Evolutionary conservation across 805 yeast species (phyloP), one percentile per base, ranked within the genome.

Genomic region (Ogataea degrootiae): DNA sequence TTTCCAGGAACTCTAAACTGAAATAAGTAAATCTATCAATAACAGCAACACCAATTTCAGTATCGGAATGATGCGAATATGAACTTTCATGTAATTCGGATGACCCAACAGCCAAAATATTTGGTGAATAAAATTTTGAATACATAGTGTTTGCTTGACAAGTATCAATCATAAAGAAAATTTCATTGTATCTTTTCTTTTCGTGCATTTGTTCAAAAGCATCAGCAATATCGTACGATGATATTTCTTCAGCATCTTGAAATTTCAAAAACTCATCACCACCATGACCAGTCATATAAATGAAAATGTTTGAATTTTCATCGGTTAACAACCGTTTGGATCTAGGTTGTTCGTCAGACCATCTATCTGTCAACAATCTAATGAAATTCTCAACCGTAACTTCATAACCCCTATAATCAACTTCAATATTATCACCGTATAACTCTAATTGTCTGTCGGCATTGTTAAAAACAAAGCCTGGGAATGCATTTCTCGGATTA

Each of bases 91-190:
- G 96, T 7, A 88, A 53, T 54, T 77, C 85, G 9, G 96, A 86
- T 1, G 97, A 89, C 0, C 99, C 99, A 34, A 92, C 95, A 1
- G 97, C 88, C 44, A 94, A 68, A 41, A 94, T 80, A 63, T 94
- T 90, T 34, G 99, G 98, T 9, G 96, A 85, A 63, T 89, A 90
- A 61, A 92, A 82, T 60, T 85, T 80, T 48, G 95, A 84, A 69
- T 86, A 94, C 99, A 94, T 92, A 15, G 99, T 89, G 68, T 92
- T 94, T 23, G 99, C 99, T 72, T 94, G 99, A 63, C 99, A 94
- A 0, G 99, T 94, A 66, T 94, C 99, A 54, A 94, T 86, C 98
- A 94, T 94, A 69, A 94, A 94, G 62, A 94, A 82, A 34, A 94
- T 87, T 71, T 94, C 98, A 58, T 91, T 90, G 71, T 94, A 94